Base-by-base conservation (phyloP, 2,329 filamentous ascomycete species). In the Alternaria sp. region DNA sequence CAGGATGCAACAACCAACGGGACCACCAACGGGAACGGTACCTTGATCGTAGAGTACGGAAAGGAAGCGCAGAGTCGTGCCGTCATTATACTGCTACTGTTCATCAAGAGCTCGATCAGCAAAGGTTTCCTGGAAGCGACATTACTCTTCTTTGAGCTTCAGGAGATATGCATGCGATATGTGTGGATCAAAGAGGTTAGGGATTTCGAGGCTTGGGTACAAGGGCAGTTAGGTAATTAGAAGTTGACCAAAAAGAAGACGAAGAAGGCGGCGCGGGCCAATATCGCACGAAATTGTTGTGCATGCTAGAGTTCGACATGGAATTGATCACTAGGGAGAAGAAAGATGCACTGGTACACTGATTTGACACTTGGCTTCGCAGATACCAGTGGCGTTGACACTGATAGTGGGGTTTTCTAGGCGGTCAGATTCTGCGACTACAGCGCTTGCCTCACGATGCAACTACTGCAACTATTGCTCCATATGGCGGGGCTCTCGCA, bases 121-220 rank as follows among this genome's bases (percentile, higher is more conserved):
- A 77, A 77, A 54, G 72, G 62, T 21, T 46, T 77, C 26, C 45
- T 78, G 21, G 67, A 63, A 23, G 49, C 65, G 5, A 65, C 74
- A 28, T 67, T 69, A n/a, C 59, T 79, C 14, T 74, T 73, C 39
- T 79, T 72, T 56, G 77, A 80, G 57, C 76, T 80, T 33, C 71
- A 77, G 46, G 78, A 79, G 65, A 75, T 80, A 58, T 77, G 75
- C 36, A 71, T 75, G 40, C 56, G 77, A 50, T 80, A 77, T 61
- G 68, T 78, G 29, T 79, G 77, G 72, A 72, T 79, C 14, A 73
- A 63, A 55, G 78, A 80, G 54, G 78, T 79, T 6, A 69, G 78
- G 31, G 77, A 77, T 28, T 78, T 80, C 60, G 73, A 70, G 56
- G 51, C 40, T 11, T 74, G 72, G 64, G 55, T 75, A 14, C 50